Evolutionary conservation across 2,329 filamentous ascomycete species (phyloP).

Genomic region (Talaromyces albobiverticillius): DNA sequence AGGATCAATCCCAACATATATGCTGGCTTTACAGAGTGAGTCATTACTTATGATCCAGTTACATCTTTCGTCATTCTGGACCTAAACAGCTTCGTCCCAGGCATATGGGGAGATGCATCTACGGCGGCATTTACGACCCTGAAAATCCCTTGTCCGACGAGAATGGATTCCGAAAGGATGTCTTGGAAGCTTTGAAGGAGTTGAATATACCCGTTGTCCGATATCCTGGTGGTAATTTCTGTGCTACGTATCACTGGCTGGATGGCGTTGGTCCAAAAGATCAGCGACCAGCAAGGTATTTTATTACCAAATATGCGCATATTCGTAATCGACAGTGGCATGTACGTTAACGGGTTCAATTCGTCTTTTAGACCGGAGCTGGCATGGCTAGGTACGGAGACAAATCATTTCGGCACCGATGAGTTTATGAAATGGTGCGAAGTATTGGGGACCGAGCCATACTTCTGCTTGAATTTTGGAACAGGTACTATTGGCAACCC

Average conservation of each 20-base stretch:
- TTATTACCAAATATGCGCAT: neutral
- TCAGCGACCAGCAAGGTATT: slow-evolving; percentile 57
- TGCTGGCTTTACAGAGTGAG: slow-evolving; percentile 79
- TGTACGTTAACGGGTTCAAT: neutral
- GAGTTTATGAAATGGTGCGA: slow-evolving; percentile 83
- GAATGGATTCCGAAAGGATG: slow-evolving; percentile 75
- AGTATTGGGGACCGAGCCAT: slow-evolving; percentile 70
- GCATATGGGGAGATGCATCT: slow-evolving; percentile 87
- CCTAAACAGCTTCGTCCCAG: slow-evolving; percentile 38
- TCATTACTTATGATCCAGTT: slow-evolving; percentile 8
- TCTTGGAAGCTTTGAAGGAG: slow-evolving; percentile 69
- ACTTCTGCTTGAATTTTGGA: slow-evolving; percentile 76
- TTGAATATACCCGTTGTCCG: slow-evolving; percentile 73
- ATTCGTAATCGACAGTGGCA: neutral
- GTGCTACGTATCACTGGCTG: slow-evolving; percentile 80
- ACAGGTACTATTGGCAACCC: slow-evolving; percentile 53
- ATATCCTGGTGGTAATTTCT: slow-evolving; percentile 82
- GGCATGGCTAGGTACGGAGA: slow-evolving; percentile 74
- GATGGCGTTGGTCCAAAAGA: slow-evolving; percentile 75
- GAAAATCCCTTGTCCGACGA: slow-evolving; percentile 69
- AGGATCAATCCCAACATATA: slow-evolving; percentile 79
- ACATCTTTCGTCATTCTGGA: neutral
- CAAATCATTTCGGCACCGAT: slow-evolving; percentile 78
- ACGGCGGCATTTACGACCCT: slow-evolving; percentile 81
- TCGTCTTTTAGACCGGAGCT: slow-evolving; percentile 60